These are phyloP conservation scores for Parmales sp. DNA, from an alignment of 108 stramenopile genomes.

Conservation along the genomic window DNA sequence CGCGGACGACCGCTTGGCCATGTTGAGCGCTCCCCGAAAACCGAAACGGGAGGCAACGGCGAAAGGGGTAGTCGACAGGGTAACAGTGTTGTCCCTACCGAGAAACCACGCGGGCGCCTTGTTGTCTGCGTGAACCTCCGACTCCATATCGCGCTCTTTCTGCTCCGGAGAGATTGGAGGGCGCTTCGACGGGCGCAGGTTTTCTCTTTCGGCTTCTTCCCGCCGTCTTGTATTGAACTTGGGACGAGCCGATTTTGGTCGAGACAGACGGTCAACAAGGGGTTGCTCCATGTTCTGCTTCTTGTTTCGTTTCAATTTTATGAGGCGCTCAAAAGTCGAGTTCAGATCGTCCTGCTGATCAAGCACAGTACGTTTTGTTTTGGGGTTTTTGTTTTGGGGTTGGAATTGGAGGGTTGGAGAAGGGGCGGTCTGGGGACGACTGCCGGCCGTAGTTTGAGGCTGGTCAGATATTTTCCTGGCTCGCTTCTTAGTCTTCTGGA, in stretches of 20 bases:
- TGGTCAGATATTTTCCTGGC: background rate
- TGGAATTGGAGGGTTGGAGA: background rate
- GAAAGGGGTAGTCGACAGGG: background rate
- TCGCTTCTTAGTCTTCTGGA: constrained; percentile 2
- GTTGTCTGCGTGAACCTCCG: constrained; percentile 6
- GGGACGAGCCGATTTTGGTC: background rate
- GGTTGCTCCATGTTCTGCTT: constrained; percentile 12
- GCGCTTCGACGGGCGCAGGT: no score
- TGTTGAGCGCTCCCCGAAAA: background rate
- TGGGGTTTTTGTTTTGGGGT: background rate
- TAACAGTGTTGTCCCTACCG: background rate
- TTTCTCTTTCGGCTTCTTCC: background rate
- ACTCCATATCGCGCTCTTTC: background rate
- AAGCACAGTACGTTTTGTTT: background rate
- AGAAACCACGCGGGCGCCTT: background rate
- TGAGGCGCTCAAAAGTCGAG: background rate
- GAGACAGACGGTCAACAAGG: background rate
- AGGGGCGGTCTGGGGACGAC: background rate
- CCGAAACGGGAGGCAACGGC: constrained; percentile 1
- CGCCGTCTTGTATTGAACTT: constrained; percentile 4
- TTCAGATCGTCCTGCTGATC: background rate
- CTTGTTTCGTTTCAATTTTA: background rate
- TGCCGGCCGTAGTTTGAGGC: background rate
- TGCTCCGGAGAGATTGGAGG: no score
- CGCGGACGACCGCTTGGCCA: background rate